These are phyloP conservation scores for Lasiodiplodia gonubiensis DNA, from an alignment of 2,329 filamentous ascomycete species.

Conservation along the genomic window DNA sequence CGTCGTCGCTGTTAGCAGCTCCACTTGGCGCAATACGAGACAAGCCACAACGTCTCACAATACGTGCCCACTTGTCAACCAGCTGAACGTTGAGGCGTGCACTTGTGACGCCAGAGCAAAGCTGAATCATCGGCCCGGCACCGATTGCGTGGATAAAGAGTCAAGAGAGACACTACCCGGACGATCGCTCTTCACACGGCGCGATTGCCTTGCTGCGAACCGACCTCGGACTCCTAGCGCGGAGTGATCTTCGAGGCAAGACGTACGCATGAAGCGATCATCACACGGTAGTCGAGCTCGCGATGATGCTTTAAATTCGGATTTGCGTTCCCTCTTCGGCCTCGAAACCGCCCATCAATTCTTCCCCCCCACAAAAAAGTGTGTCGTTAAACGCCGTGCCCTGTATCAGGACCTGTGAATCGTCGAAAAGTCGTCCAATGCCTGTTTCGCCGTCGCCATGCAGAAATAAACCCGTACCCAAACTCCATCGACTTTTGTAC, in stretches of 20 bases:
- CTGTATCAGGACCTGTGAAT: conserved; percentile 1
- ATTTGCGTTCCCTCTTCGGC: conserved; percentile 3
- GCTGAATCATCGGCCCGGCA: background rate
- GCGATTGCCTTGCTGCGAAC: conserved; percentile 4
- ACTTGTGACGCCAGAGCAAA: background rate
- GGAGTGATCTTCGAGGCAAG: conserved; percentile 8
- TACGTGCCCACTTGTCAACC: background rate
- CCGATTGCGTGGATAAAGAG: background rate
- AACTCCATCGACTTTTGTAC: conserved; percentile 1
- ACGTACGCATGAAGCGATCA: conserved; percentile 14
- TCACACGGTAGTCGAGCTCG: conserved; percentile 1
- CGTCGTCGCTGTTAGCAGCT: background rate
- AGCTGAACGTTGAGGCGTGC: background rate
- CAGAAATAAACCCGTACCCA: background rate
- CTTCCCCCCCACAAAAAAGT: background rate
- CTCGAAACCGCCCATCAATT: conserved; percentile 8
- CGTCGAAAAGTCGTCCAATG: conserved; percentile 2
- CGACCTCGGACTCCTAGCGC: conserved; percentile 7
- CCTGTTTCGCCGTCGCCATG: conserved; percentile 20
- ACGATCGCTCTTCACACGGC: background rate
- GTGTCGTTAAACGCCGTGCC: conserved; percentile 1
- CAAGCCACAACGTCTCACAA: conserved; percentile 5
- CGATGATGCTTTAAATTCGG: conserved; percentile 13
- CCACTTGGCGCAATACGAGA: background rate
- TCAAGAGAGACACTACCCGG: conserved; percentile 7